Evolutionary conservation across 768 basidiomycete genomes (phyloP).

Genomic region (Podaxis sp.): DNA sequence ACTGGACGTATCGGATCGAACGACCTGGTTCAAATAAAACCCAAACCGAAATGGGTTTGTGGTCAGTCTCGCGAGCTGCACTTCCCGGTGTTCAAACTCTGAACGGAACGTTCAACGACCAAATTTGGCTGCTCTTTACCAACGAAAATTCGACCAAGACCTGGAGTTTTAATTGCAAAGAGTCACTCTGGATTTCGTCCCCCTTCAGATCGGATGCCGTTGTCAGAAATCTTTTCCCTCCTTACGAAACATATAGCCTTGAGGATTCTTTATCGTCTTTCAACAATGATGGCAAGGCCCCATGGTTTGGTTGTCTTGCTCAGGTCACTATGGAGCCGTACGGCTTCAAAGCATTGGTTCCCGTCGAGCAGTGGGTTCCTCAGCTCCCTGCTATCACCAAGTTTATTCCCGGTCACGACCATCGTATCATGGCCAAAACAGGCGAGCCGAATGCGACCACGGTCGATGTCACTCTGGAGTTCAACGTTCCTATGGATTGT

Average conservation of each 20-base stretch:
- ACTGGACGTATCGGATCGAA: constrained; percentile 78
- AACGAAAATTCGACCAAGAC: constrained; percentile 79
- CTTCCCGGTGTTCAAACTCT: constrained; percentile 61
- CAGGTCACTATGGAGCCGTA: constrained; percentile 67
- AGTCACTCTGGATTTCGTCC: constrained; percentile 70
- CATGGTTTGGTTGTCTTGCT: constrained; percentile 75
- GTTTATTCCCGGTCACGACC: constrained; percentile 87
- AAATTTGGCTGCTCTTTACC: constrained; percentile 83
- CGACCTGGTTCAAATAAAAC: constrained; percentile 86
- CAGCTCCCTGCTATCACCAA: constrained; percentile 74
- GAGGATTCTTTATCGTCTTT: constrained; percentile 65
- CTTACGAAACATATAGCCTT: constrained; percentile 79
- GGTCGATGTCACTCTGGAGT: constrained; percentile 74
- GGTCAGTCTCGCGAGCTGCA: constrained; percentile 73
- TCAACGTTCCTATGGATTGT: constrained; percentile 78
- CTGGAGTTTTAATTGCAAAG: constrained; percentile 62
- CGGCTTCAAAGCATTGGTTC: constrained; percentile 83
- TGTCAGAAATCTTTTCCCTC: constrained; percentile 77
- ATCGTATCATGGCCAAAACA: constrained; percentile 55
- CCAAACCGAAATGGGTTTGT: constrained; percentile 83
- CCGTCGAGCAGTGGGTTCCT: constrained; percentile 60
- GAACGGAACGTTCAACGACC: constrained; percentile 56
- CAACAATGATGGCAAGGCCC: constrained; percentile 54
- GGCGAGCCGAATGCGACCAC: constrained; percentile 53
- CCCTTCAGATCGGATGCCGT: constrained; percentile 63